Evolutionary conservation across 129 eudicot species (phyloP).

Genomic region (Chrysanthemum seticuspe): DNA sequence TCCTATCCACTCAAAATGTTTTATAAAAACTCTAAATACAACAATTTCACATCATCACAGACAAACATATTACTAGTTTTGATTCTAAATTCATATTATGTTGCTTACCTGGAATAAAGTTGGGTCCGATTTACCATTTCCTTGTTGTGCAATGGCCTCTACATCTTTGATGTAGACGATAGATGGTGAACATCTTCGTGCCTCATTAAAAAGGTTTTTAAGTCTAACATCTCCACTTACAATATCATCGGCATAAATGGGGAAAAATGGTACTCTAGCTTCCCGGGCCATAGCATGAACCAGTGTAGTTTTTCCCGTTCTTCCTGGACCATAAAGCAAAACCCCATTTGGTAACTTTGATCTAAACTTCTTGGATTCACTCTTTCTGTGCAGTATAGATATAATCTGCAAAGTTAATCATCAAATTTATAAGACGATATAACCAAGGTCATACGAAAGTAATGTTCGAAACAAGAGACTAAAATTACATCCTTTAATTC

Average conservation of each 20-base stretch:
- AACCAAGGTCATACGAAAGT: neutral
- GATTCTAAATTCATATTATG: neutral
- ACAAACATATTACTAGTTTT: neutral
- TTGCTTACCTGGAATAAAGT: neutral
- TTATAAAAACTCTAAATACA: too few species aligned
- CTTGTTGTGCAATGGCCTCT: neutral
- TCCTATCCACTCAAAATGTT: too few species aligned
- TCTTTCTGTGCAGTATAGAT: neutral
- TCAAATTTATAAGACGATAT: neutral
- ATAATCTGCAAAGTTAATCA: neutral
- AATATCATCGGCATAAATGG: neutral
- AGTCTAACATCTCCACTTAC: neutral
- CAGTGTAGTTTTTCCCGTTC: neutral
- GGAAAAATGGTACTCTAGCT: neutral
- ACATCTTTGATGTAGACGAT: neutral
- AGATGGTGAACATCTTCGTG: neutral
- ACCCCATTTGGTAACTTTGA: neutral
- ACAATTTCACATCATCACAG: too few species aligned
- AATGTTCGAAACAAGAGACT: neutral
- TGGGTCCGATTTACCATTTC: neutral
- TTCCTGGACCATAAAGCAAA: neutral
- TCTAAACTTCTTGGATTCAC: neutral
- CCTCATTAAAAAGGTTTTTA: neutral
- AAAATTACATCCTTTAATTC: neutral
- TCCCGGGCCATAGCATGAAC: neutral